Evolutionary conservation across 2,329 filamentous ascomycete genomes (phyloP).

Genomic region (Trichoderma simmonsii): DNA sequence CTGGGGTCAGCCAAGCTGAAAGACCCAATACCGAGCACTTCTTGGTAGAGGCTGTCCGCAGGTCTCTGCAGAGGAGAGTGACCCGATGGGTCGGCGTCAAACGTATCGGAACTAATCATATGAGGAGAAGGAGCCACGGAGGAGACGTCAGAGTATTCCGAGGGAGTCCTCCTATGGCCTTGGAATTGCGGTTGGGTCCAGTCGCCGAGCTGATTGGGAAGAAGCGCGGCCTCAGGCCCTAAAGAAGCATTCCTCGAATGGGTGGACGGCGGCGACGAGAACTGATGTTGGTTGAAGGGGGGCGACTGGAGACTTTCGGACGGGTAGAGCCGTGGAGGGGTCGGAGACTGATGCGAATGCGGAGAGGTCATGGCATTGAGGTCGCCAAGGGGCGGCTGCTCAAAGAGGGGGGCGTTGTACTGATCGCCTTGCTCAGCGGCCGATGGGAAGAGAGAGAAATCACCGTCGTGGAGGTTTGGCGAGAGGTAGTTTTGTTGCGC

Average conservation of each 20-base stretch:
- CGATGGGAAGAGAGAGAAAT: conserved; percentile 64
- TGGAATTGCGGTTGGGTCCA: conserved; percentile 65
- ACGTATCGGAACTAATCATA: conserved; percentile 71
- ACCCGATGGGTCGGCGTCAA: conserved; percentile 67
- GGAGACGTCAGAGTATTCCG: conserved; percentile 89
- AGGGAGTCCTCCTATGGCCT: conserved; percentile 77
- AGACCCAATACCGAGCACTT: conserved; percentile 71
- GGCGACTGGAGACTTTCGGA: conserved; percentile 54
- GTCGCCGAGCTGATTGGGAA: conserved; percentile 50
- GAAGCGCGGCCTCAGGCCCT: conserved; percentile 55
- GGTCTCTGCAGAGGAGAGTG: conserved; percentile 79
- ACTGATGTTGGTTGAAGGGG: conserved; percentile 54
- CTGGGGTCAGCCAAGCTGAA: conserved; percentile 76
- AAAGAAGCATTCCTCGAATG: conserved; percentile 58
- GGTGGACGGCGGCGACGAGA: conserved; percentile 46
- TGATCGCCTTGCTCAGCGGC: conserved; percentile 52
- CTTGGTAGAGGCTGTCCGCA: conserved; percentile 72
- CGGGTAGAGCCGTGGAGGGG: conserved; percentile 54
- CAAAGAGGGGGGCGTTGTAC: conserved; percentile 61
- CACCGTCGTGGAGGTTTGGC: conserved; percentile 50
- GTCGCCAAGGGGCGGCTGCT: conserved; percentile 45
- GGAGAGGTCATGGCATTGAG: conserved; percentile 54
- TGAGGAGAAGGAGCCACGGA: conserved; percentile 83
- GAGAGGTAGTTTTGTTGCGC: conserved; percentile 47
- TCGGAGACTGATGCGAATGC: conserved; percentile 55